Conservation (phyloP, 2,329 filamentous ascomycete genomes). For the Epicoccum sorghinum region DNA sequence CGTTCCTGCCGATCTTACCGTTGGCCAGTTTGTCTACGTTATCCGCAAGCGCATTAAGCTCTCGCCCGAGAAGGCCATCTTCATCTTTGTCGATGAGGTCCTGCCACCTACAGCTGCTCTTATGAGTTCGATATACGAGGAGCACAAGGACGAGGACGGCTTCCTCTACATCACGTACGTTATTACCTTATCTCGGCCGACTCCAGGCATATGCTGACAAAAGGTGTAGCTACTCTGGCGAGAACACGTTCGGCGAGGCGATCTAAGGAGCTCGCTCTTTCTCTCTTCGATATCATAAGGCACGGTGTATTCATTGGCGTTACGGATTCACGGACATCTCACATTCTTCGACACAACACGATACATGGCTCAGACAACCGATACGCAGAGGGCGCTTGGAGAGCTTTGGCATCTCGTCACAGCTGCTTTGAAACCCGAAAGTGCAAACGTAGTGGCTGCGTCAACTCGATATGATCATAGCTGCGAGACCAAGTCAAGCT, state of each 20-base stretch:
- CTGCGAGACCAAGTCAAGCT: constrained; percentile 7
- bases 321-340: constrained; percentile 34
- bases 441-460: constrained; percentile 2
- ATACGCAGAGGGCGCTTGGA: constrained; percentile 21
- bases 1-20: constrained; percentile 94
- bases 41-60: constrained; percentile 99
- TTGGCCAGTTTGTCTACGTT: constrained; percentile 99
- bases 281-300: constrained; percentile 27
- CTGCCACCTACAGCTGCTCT: constrained; percentile 94
- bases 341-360: constrained; percentile 27
- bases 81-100: constrained; percentile 99
- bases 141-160: constrained; percentile 89
- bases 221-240: constrained; percentile 78
- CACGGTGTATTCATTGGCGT: constrained; percentile 38
- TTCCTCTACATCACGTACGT: constrained; percentile 97
- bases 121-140: constrained; percentile 99
- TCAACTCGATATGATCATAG: constrained; percentile 1
- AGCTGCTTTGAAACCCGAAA: constrained; percentile 13
- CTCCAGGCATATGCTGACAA: constrained; percentile 28
- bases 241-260: constrained; percentile 89
- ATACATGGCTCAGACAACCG: constrained; percentile 25
- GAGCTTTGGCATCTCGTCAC: constrained; percentile 2
- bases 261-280: constrained; percentile 35
- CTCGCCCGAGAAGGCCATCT: constrained; percentile 99
- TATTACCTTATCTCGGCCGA: background rate